Evolutionary conservation across 192 early-diverging fungal genomes (phyloP), one percentile per base, ranked within the genome.

Genomic region (Coemansia sp.): DNA sequence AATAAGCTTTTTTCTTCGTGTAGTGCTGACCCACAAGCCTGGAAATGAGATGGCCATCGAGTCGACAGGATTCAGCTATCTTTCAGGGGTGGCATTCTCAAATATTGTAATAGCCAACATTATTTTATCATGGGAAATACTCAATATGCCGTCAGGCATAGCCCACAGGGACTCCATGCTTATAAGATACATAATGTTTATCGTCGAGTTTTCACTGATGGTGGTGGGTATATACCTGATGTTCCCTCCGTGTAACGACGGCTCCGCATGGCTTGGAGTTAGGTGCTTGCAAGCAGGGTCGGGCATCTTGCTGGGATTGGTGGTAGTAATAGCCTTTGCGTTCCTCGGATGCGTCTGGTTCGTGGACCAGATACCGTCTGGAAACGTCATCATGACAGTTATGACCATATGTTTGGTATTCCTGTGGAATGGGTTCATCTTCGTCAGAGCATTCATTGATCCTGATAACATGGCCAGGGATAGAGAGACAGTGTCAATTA

Each of bases 21-120:
- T 67, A 5, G 73, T 53, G 8, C 23, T 75, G 0, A 62, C 64
- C 46, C 61, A 59, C 25, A 32, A 36, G 7, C 9, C 25, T 0
- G 73, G 63, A 5, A 65, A 66, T 54, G 66, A 69, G 41, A 64
- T 69, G 11, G 69, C 69, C 45, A 70, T 66, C 23, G 73, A 59
- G 2, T 75, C 73, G 1, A 36, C 70, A 14, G 59, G 66, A 23
- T 75, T 75, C 48, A 61, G 66, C 38, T 70, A 70, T 41, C 17
- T 56, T 56, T 7, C 32, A 7, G 54, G 54, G 4, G 29, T 23
- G 0, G 48, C 5, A 5, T 6, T 50, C 8, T 20, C 48, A 5
- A 50, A 50, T 5, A 50, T 50, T 5, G 7, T 50, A 8, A 50
- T 50, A 29, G 22, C 22, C 48, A 7, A 38, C 36, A 9, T n/a